Percentiles rank a stretch among this genome's conserved stretches.
Conservation (phyloP, 2,329 filamentous ascomycete species). For the Bipolaris sorokiniana region DNA sequence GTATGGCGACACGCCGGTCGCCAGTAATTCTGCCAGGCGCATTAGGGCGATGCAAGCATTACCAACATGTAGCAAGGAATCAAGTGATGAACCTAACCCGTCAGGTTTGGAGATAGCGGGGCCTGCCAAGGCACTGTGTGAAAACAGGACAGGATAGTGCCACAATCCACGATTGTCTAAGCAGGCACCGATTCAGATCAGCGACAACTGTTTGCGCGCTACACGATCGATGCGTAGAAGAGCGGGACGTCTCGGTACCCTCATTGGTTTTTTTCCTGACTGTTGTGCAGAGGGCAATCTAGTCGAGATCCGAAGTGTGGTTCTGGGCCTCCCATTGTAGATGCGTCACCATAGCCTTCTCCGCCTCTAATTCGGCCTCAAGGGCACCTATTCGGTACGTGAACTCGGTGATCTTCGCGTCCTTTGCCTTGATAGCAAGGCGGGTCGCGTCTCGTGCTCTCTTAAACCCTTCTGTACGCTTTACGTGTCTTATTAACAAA, state of each 20-base stretch:
- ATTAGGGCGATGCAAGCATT: background rate
- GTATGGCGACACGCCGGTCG: background rate
- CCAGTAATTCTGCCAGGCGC: background rate
- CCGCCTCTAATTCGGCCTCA: slow-evolving; percentile 62
- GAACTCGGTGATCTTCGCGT: slow-evolving; percentile 69
- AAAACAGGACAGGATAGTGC: background rate
- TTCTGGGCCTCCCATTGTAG: slow-evolving; percentile 32
- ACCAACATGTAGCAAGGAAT: background rate
- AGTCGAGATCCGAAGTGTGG: slow-evolving; percentile 4
- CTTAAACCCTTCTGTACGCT: slow-evolving; percentile 65
- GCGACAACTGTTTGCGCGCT: background rate
- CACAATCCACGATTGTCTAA: too few species aligned
- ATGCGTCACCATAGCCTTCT: slow-evolving; percentile 51
- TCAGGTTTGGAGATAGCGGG: background rate
- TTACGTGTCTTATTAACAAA: slow-evolving; percentile 56
- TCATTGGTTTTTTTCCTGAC: background rate
- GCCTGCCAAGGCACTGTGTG: background rate
- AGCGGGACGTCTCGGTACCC: background rate
- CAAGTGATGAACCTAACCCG: background rate
- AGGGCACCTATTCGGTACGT: slow-evolving; percentile 67
- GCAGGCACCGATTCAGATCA: too few species aligned
- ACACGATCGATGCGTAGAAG: background rate
- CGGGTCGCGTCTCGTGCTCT: slow-evolving; percentile 71
- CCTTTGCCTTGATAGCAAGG: slow-evolving; percentile 66
- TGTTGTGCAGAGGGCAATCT: background rate